Conservation (phyloP, 139 green algal species). For the Chlorokybus atmophyticus region DNA sequence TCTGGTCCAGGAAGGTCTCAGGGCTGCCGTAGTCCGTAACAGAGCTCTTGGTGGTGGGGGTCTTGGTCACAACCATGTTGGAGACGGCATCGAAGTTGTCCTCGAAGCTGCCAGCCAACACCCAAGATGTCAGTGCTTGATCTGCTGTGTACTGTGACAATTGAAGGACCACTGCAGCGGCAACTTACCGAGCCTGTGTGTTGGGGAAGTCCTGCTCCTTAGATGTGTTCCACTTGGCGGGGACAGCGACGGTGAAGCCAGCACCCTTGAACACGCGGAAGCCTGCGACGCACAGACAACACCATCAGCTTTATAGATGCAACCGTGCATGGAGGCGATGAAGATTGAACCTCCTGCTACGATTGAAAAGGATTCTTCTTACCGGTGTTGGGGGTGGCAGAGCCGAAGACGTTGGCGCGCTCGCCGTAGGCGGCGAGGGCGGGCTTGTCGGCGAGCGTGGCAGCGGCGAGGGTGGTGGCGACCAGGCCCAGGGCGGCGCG, state of each 20-base stretch:
- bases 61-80: conserved; percentile 69
- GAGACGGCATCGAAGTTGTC: conserved; percentile 87
- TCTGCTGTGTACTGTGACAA: too few species aligned
- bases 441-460: conserved; percentile 9
- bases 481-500: conserved; percentile 8
- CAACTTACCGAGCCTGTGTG: conserved; percentile 31
- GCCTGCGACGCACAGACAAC: conserved; percentile 27
- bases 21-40: conserved; percentile 72
- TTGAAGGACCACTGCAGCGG: too few species aligned
- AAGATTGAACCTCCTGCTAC: not conserved
- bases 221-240: conserved; percentile 89
- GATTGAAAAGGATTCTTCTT: not conserved
- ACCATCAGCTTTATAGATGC: not conserved
- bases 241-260: conserved; percentile 79
- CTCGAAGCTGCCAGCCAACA: too few species aligned
- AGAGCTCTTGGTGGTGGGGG: conserved; percentile 52
- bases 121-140: too few species aligned
- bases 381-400: conserved; percentile 13
- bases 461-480: conserved; percentile 7
- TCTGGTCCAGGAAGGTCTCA: conserved; percentile 68
- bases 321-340: not conserved
- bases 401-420: conserved; percentile 26
- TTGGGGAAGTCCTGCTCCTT: conserved; percentile 77
- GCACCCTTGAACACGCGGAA: conserved; percentile 85
- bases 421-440: conserved; percentile 24